phyloP scores from a whole-genome alignment of 495 filamentous ascomycete genomes.

The Aspergillus conjunctus region DNA sequence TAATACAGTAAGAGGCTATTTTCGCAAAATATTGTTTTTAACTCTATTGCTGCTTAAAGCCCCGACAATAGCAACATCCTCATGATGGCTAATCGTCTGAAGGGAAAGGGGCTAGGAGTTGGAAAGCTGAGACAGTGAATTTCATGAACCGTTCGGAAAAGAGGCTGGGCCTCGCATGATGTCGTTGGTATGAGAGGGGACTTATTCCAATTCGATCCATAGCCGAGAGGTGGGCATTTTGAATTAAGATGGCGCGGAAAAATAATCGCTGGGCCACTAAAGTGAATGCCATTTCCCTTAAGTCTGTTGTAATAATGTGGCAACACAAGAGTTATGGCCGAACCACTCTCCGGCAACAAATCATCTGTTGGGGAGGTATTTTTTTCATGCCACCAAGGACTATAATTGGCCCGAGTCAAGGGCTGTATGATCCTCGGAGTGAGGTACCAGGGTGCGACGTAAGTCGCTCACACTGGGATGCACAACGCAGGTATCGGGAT shows the following conservation, averaged over 20 bases:
- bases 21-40: no score
- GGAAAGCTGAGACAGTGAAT: no score
- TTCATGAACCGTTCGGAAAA: no score
- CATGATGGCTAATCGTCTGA: no score
- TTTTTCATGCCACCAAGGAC: slow-evolving; percentile 1
- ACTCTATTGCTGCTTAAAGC: no score
- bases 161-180: no score
- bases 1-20: no score
- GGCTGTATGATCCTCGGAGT: slow-evolving; percentile 17
- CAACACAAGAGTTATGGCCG: slow-evolving; percentile 21
- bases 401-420: slow-evolving; percentile 16
- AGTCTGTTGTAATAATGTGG: slow-evolving; percentile 21
- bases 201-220: neutral
- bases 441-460: slow-evolving; percentile 20
- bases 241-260: slow-evolving; percentile 13
- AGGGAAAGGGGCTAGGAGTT: no score
- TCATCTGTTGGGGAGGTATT: slow-evolving; percentile 18
- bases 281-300: neutral
- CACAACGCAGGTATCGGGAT: slow-evolving; percentile 7
- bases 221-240: slow-evolving; percentile 10
- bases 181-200: no score
- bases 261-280: slow-evolving; percentile 6
- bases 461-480: slow-evolving; percentile 17
- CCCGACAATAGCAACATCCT: no score
- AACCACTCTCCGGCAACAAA: slow-evolving; percentile 19